Base-by-base conservation (phyloP, 192 early-diverging fungal genomes). In the Podila horticola region DNA sequence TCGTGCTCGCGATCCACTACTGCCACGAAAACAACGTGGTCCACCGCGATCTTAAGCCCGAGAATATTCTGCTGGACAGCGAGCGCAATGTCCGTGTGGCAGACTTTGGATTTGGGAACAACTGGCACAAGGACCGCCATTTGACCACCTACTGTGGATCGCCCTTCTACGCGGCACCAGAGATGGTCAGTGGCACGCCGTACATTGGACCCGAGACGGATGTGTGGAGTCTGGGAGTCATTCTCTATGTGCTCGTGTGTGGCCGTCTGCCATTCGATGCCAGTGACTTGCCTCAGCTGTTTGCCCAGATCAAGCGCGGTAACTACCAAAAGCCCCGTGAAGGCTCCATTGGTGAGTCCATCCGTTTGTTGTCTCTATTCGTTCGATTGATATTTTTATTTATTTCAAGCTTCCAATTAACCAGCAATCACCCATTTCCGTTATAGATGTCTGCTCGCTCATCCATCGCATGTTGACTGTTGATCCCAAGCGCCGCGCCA, bases 81-180 rank as follows among this genome's bases (percentile, higher is more conserved):
- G 70, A 87, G n/a, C 67, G 77, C 15, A 73, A 85, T 41, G 82
- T 91, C 36, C 83, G 87, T 4, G 67, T 91, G 22, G 88, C 86
- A 15, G 90, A 91, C 64, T 91, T 91, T 74, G 90, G 90, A n/a
- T 91, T 91, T 64, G 90, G 84, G 11, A 91, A 89, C 60, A 77
- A 82, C 29, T 83, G 85, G 64, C 69, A 84, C 52, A 79, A 84
- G 30, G 81, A 86, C 15, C 72, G 87, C n/a, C 74, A 89, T 30
- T 74, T 93, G 41, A 88, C 85, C 41, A 93, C 92, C 11, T 92
- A 89, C 67, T 93, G 92, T 71, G 92, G 92, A 4, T 89, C 82
- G 17, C 90, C 90, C 11, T 89, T 86, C 58, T 91, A 91, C 59
- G 90, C 90, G n/a, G 84, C 90, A 0, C 90, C 90, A 17, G 90